These are phyloP conservation scores for Orbilia brochopaga DNA, from an alignment of 2,329 filamentous ascomycete species.

Conservation along the genomic window DNA sequence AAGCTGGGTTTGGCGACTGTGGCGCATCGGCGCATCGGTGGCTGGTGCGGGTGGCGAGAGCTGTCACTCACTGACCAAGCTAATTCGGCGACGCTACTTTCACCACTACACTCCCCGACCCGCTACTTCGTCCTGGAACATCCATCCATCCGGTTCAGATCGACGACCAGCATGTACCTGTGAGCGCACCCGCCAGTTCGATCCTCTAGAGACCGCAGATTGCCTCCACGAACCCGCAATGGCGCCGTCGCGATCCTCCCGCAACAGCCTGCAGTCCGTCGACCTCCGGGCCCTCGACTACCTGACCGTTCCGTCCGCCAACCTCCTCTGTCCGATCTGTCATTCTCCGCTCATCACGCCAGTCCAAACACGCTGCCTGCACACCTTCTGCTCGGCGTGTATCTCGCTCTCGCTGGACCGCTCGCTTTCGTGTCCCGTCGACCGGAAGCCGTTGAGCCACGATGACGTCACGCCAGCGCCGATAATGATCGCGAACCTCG, in stretches of 20 bases:
- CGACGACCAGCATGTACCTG: not conserved
- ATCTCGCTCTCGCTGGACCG: conserved; percentile 54
- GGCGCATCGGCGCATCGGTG: conserved; percentile 29
- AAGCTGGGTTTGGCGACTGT: conserved; percentile 8
- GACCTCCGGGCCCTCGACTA: conserved; percentile 58
- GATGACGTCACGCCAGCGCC: conserved; percentile 56
- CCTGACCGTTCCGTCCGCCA: conserved; percentile 57
- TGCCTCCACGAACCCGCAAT: conserved; percentile 10
- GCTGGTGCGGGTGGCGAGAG: conserved; percentile 29
- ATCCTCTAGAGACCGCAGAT: not conserved
- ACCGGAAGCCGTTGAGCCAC: conserved; percentile 54
- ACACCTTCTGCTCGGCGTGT: conserved; percentile 70
- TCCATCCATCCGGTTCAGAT: conserved; percentile 19
- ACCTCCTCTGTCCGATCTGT: conserved; percentile 62
- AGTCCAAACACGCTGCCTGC: conserved; percentile 68
- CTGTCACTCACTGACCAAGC: not conserved
- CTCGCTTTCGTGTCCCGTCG: conserved; percentile 54
- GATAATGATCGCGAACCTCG: conserved; percentile 66
- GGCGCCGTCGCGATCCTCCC: conserved; percentile 34
- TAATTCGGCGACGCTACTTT: conserved; percentile 22
- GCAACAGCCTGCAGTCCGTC: conserved; percentile 36
- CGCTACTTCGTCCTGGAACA: conserved; percentile 7
- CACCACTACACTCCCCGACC: not conserved
- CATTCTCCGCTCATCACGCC: conserved; percentile 68
- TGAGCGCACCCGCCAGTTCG: not conserved